Percentiles rank a stretch among this genome's conserved stretches.
Conservation (phyloP, 2,329 filamentous ascomycete species). For the Alternaria gaisen region DNA sequence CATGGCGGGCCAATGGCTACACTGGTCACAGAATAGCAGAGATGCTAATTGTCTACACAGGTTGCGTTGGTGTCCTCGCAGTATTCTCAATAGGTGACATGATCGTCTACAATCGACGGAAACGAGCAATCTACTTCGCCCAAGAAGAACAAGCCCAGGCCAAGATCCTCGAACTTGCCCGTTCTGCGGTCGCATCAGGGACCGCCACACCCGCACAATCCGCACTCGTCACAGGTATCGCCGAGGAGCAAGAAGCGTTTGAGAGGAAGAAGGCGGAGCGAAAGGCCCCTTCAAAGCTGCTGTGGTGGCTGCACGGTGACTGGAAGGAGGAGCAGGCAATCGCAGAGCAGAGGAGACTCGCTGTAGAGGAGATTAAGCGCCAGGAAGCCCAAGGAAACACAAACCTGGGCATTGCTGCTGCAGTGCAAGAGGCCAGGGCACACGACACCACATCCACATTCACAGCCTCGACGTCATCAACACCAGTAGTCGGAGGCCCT, state of each 20-base stretch:
- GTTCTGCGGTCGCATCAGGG: constrained; percentile 53
- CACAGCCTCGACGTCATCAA: constrained; percentile 14
- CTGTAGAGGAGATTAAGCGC: constrained; percentile 43
- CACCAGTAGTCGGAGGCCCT: constrained; percentile 54
- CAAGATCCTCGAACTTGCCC: constrained; percentile 56
- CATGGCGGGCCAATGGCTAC: constrained; percentile 20
- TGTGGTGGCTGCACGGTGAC: constrained; percentile 50
- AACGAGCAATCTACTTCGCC: constrained; percentile 68
- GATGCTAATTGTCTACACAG: constrained; percentile 47
- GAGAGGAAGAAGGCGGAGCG: constrained; percentile 47
- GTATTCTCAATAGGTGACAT: constrained; percentile 72
- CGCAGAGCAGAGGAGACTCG: constrained; percentile 45
- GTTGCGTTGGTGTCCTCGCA: constrained; percentile 67
- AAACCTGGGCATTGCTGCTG: constrained; percentile 39
- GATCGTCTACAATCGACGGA: constrained; percentile 72
- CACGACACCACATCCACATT: constrained; percentile 24
- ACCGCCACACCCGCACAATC: constrained; percentile 60
- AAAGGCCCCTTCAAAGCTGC: constrained; percentile 39
- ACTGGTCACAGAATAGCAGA: neutral
- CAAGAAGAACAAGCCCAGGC: constrained; percentile 59
- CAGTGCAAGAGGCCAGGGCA: constrained; percentile 46
- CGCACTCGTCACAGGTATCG: constrained; percentile 65
- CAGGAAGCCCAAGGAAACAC: constrained; percentile 34
- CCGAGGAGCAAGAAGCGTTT: constrained; percentile 66
- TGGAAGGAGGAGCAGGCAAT: constrained; percentile 51